A percentile compares a stretch with the other conserved stretches of the same genome.
These are phyloP conservation scores for Cercophora scortea DNA, from an alignment of 495 filamentous ascomycete genomes.

Conservation along the genomic window DNA sequence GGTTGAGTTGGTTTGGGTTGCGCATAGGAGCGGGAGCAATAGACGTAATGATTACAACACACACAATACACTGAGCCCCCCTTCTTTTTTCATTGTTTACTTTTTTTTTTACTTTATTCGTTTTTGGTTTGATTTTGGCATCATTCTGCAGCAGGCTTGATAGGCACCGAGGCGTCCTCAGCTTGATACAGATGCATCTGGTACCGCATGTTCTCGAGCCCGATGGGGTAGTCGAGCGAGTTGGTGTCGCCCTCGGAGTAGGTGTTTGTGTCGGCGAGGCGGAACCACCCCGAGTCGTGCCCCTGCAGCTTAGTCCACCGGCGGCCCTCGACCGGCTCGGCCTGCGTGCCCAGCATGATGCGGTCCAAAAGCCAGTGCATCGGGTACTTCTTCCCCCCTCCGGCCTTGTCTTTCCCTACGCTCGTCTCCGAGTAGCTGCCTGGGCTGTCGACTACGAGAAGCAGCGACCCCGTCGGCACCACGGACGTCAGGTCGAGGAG, in stretches of 20 bases:
- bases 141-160: neutral
- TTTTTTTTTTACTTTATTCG: too few species aligned
- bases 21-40: too few species aligned
- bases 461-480: slow-evolving; percentile 49
- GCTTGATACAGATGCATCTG: slow-evolving; percentile 72
- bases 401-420: neutral
- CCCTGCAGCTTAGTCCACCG: slow-evolving; percentile 65
- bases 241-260: neutral
- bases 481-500: slow-evolving; percentile 55
- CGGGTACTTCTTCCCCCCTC: slow-evolving; percentile 61
- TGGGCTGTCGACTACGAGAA: slow-evolving; percentile 87
- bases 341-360: slow-evolving; percentile 47
- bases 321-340: slow-evolving; percentile 19
- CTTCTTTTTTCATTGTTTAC: too few species aligned
- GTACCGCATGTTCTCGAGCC: slow-evolving; percentile 89
- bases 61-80: too few species aligned
- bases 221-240: slow-evolving; percentile 69
- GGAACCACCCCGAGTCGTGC: slow-evolving; percentile 79
- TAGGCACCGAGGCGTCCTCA: slow-evolving; percentile 4
- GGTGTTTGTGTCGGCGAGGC: slow-evolving; percentile 35
- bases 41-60: too few species aligned
- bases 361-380: slow-evolving; percentile 92
- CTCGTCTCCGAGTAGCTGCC: slow-evolving; percentile 78
- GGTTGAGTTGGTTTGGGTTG: too few species aligned
- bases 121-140: too few species aligned